These are phyloP conservation scores for Perilla frutescens DNA, from an alignment of 257 asterid genomes.

Conservation along the genomic window DNA sequence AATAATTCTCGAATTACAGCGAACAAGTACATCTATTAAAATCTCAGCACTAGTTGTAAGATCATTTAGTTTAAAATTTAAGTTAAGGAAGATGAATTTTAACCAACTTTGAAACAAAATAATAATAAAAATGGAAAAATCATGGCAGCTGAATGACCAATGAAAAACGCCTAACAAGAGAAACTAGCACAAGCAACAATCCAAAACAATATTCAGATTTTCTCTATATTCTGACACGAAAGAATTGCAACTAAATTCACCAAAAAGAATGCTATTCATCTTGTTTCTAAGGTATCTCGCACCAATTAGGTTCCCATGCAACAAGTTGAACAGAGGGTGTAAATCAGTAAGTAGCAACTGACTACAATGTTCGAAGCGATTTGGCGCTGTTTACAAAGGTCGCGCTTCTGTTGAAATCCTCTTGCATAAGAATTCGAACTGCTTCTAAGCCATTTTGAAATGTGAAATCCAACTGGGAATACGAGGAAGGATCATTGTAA, in stretches of 20 bases:
- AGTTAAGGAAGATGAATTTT: no score
- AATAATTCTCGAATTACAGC: no score
- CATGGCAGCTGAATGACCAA: no score
- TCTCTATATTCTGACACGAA: background rate
- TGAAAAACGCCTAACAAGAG: no score
- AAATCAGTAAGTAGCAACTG: background rate
- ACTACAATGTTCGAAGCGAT: slow-evolving; percentile 32
- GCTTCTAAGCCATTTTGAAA: slow-evolving; percentile 80
- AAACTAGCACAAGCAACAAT: slow-evolving; percentile 5
- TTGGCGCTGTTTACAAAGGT: slow-evolving; percentile 80
- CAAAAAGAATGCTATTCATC: slow-evolving; percentile 8
- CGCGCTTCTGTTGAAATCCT: slow-evolving; percentile 76
- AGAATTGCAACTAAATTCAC: background rate
- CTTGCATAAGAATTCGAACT: slow-evolving; percentile 71
- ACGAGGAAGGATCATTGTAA: background rate
- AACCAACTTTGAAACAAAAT: no score
- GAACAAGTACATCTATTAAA: no score
- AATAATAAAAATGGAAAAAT: no score
- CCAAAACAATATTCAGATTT: background rate
- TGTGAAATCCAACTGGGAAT: slow-evolving; percentile 77
- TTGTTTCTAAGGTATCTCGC: background rate
- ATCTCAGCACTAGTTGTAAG: no score
- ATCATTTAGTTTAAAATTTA: no score
- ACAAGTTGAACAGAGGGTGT: slow-evolving; percentile 9
- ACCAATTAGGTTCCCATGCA: background rate